Base-by-base conservation (phyloP, 257 asterid species). In the Forsythia suspensa region DNA sequence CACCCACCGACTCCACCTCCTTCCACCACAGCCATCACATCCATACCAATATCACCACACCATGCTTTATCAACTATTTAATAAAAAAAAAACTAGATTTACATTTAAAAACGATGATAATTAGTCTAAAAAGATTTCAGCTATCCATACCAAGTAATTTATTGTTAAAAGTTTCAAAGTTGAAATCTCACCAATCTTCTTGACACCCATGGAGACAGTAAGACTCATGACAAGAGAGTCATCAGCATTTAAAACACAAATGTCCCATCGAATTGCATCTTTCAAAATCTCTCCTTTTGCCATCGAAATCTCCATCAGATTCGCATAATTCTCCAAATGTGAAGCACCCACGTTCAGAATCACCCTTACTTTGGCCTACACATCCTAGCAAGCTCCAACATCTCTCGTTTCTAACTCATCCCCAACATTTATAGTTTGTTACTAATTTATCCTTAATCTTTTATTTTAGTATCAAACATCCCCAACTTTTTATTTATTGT, bases 191-290 rank as follows among this genome's bases (percentile, higher is more conserved):
- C 29, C 24, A 12, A 79, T 84, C 85, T 84, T 81, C 74, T 79
- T 68, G 36, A 81, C 85, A 76, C 82, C 85, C n/a, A 16, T 55
- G 36, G 84, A 78, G 69, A 81, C 73, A 15, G 78, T 82, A 48
- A 81, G 82, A 21, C 77, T 72, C 88, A 59, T 72, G 74, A 84
- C 84, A 71, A 76, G 85, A 69, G 84, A 82, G 72, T 84, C 88
- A 79, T 84, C 85, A 24, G 82, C 88, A 81, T 81, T 84, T 71
- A 84, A 40, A 75, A 84, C 85, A 79, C 85, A 84, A 4, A 81
- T 80, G 79, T 81, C 74, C 65, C 85, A 80, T 3, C 46, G 15
- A 81, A 43, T 46, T 55, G 88, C 88, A 57, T 76, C 88, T 74
- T 61, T 76, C 69, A 84, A 66, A 84, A 81, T 84, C 84, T 84